Evolutionary conservation across 495 filamentous ascomycete species (phyloP), one percentile per base, ranked within the genome.

Genomic region (Astrothelium subdiscretum): DNA sequence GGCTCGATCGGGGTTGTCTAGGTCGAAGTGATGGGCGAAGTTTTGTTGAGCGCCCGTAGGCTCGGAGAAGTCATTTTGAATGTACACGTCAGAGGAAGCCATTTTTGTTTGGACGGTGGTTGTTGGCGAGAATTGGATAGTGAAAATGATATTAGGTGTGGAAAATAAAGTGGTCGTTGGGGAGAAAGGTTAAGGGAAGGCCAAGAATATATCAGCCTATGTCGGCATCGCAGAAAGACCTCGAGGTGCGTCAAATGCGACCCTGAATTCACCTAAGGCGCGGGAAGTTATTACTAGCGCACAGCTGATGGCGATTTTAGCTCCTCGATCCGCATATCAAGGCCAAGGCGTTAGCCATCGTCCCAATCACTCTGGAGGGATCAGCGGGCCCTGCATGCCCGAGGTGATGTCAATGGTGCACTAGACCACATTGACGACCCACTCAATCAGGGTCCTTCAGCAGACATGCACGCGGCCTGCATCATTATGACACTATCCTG

Each of bases 21-120:
- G 40, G 54, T 68, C 68, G 58, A 59, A 73, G 35, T 70, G 63
- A 26, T 68, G 66, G n/a, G 65, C 59, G 63, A 72, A 75, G 51
- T 68, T 68, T 48, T 73, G 66, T 35, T 70, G 68, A 26, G 67
- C 63, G 15, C 63, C 62, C 59, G 67, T 65, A 22, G 69, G 69
- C 35, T 69, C 65, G 24, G 65, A 63, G 60, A 64, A 69, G 44
- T 59, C 26, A 0, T 57, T 62, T 10, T 65, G 58, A 20, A 69
- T 43, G 66, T 68, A 74, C 43, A 68, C 70, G 62, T 57, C 57
- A 29, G 48, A 27, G 29, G 48, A 3, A 8, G 48, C 24, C n/a
- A 29, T 29, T 20, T 10, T 54, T 3, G n/a, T 54, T 29, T 5
- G n/a, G 43, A 48, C 29, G 48, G 10, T 8, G 29, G 24, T 10